Evolutionary conservation across 2,329 filamentous ascomycete genomes (phyloP).

Genomic region (Thelonectria rubi): DNA sequence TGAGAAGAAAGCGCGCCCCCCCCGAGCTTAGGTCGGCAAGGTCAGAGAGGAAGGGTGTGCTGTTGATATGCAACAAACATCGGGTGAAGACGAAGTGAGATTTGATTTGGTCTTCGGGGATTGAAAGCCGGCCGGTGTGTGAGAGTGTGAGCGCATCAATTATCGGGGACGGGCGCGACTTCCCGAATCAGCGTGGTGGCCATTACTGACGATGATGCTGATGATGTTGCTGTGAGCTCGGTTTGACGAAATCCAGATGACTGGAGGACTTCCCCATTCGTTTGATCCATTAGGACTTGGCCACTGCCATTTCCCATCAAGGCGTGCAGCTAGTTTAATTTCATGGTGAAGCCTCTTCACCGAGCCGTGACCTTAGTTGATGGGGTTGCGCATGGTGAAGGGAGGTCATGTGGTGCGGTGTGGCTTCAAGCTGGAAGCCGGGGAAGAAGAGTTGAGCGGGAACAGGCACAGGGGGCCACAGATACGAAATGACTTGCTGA

Average conservation of each 20-base stretch:
- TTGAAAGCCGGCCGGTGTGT: slow-evolving; percentile 34
- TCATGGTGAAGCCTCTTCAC: slow-evolving; percentile 26
- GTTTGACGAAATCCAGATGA: background rate
- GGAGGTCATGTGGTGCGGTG: slow-evolving; percentile 35
- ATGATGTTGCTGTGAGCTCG: slow-evolving; percentile 3
- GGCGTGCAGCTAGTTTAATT: slow-evolving; percentile 17
- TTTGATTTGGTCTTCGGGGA: slow-evolving; percentile 22
- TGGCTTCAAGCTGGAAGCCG: slow-evolving; percentile 9
- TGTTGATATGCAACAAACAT: slow-evolving; percentile 30
- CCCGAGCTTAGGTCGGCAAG: slow-evolving; percentile 3
- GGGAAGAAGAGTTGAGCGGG: slow-evolving; percentile 1
- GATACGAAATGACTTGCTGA: slow-evolving; percentile 10
- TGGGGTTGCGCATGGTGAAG: slow-evolving; percentile 20
- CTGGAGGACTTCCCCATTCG: slow-evolving; percentile 8
- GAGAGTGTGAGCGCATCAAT: slow-evolving; percentile 24
- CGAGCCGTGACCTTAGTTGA: slow-evolving; percentile 36
- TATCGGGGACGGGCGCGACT: slow-evolving; percentile 28
- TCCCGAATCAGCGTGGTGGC: slow-evolving; percentile 13
- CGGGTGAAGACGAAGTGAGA: slow-evolving; percentile 10
- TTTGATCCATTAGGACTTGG: slow-evolving; percentile 2
- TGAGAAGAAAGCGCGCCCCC: background rate
- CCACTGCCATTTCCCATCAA: background rate
- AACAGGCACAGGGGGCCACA: background rate
- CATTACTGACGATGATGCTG: background rate
- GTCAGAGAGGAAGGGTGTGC: background rate